These are phyloP conservation scores for Salvia rosmarinus DNA, from an alignment of 257 asterid species.

Conservation along the genomic window DNA sequence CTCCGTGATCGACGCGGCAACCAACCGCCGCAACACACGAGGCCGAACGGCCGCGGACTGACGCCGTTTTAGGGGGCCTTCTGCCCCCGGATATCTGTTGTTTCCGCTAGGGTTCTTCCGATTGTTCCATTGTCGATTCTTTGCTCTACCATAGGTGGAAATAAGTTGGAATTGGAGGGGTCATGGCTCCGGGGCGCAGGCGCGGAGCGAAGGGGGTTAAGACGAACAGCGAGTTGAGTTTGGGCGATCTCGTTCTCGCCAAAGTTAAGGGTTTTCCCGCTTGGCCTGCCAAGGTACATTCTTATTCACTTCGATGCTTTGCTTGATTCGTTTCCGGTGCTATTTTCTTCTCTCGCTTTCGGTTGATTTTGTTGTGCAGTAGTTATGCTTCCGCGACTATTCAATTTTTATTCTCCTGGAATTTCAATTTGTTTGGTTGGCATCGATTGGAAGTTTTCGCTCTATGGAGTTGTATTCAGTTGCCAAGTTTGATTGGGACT, in stretches of 20 bases:
- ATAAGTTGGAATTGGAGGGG: slow-evolving; percentile 27
- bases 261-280: slow-evolving; percentile 90
- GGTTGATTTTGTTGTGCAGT: not conserved
- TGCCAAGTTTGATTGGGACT: slow-evolving; percentile 35
- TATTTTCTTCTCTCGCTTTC: not conserved
- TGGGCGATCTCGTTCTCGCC: slow-evolving; percentile 94
- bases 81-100: slow-evolving; percentile 30
- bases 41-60: slow-evolving; percentile 20
- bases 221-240: slow-evolving; percentile 57
- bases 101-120: slow-evolving; percentile 39
- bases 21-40: slow-evolving; percentile 9
- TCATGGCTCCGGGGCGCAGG: slow-evolving; percentile 79
- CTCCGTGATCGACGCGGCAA: slow-evolving; percentile 30
- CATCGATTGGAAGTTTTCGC: slow-evolving; percentile 12
- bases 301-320: slow-evolving; percentile 19
- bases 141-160: slow-evolving; percentile 29
- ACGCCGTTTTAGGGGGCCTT: slow-evolving; percentile 33
- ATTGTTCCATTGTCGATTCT: slow-evolving; percentile 26
- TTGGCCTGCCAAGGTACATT: slow-evolving; percentile 93
- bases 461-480: slow-evolving; percentile 27
- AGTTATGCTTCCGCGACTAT: not conserved
- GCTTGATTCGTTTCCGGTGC: not conserved
- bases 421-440: slow-evolving; percentile 15
- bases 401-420: not conserved
- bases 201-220: slow-evolving; percentile 69